Base-by-base conservation (phyloP, 352 stramenopile species). In the Phytophthora fragariaefolia region DNA sequence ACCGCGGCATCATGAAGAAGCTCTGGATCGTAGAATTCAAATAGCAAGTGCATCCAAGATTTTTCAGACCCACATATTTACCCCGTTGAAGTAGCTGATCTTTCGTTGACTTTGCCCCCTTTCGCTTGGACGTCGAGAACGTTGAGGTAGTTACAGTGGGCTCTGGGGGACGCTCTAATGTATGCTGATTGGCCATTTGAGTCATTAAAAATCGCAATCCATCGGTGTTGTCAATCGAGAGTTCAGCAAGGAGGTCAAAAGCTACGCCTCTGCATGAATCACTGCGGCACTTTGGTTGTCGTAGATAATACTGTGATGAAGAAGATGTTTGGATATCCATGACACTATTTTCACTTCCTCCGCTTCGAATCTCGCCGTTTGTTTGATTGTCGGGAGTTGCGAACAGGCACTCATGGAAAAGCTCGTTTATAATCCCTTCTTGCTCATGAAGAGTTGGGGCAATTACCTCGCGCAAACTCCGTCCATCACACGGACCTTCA, bases 31-130 rank as follows among this genome's bases (percentile, higher is more conserved):
- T 97, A 22, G 85, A 96, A 73, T 98, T 99, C 69, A 99, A 67
- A 63, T 99, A 99, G 79, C 96, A 99, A 6, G 97, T 98, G 58
- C 90, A 98, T 1, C 96, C 93, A 30, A 98, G 74, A 57, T 99
- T 99, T 58, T 98, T 97, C 26, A 99, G 67, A 13, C 96, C 96
- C 32, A 97, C 85, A 50, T 97, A 96, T 61, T 93, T 93, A 30
- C 76, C 83, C 7, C 85, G 82, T 52, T 91, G 77, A 20, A 89
- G 54, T 15, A 77, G 46, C 34, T 83, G 67, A 17, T 82, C 75
- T 58, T 82, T 86, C 9, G 70, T 57, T 8, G 66, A 38, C 26
- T 89, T 90, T 18, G 58, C 58, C 13, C 58, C 60, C 42, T 89
- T 92, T 13, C 82, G 79, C 43, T 90, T 91, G 1, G 80, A 82